These are phyloP conservation scores for Metschnikowia drakensbergensis DNA, from an alignment of 805 yeast species.

Conservation along the genomic window DNA sequence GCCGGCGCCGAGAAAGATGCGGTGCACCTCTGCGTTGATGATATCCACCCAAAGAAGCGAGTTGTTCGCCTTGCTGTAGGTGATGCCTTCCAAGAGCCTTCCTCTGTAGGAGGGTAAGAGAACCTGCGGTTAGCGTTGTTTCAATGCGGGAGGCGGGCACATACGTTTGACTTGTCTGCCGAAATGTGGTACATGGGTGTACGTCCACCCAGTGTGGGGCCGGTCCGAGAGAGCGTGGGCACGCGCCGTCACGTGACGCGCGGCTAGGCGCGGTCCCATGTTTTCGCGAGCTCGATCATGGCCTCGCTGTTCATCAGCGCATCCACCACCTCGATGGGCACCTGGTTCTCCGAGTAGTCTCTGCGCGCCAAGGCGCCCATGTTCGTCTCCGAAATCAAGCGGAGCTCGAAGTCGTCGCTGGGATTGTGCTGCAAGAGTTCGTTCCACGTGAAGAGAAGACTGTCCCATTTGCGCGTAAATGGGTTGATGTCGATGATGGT, in stretches of 20 bases:
- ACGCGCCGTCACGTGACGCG: neutral
- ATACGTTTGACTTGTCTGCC: slow-evolving; percentile 10
- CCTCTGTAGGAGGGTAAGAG: slow-evolving; percentile 33
- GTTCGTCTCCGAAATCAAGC: slow-evolving; percentile 67
- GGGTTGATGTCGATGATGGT: slow-evolving; percentile 86
- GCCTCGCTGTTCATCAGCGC: slow-evolving; percentile 68
- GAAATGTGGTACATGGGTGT: neutral
- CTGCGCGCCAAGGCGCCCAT: slow-evolving; percentile 73
- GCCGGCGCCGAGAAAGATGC: slow-evolving; percentile 24
- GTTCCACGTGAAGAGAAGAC: slow-evolving; percentile 79
- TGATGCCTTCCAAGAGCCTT: slow-evolving; percentile 62
- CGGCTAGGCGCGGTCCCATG: slow-evolving; percentile 40
- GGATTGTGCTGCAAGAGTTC: slow-evolving; percentile 47
- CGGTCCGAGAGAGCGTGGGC: too few species aligned
- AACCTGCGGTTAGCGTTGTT: slow-evolving; percentile 15
- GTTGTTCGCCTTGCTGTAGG: slow-evolving; percentile 55
- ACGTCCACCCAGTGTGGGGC: neutral
- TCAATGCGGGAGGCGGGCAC: neutral
- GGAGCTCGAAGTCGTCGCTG: slow-evolving; percentile 45
- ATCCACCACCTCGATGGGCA: slow-evolving; percentile 87
- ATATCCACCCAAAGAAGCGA: slow-evolving; percentile 50
- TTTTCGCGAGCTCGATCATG: slow-evolving; percentile 63
- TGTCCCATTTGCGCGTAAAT: slow-evolving; percentile 71
- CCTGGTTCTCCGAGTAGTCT: slow-evolving; percentile 86
- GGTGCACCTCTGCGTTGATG: slow-evolving; percentile 37